Evolutionary conservation across 352 stramenopile genomes (phyloP).

Genomic region (Phytopythium helicoides): DNA sequence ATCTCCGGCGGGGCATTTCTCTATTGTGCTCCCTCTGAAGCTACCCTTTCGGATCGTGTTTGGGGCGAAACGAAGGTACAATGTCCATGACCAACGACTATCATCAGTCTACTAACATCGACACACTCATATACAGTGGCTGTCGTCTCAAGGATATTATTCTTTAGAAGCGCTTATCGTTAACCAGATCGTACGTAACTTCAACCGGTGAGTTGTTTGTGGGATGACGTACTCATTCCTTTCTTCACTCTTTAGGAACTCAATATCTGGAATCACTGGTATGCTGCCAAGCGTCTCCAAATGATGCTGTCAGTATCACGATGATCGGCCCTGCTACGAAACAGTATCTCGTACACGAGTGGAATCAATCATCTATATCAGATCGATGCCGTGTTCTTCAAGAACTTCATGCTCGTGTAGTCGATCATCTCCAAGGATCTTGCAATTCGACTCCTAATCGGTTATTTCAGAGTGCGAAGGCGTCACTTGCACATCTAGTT

Average conservation of each 20-base stretch:
- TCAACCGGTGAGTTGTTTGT: no score
- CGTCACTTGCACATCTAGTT: slow-evolving; percentile 17
- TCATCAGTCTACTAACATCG: neutral
- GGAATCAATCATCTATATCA: slow-evolving; percentile 19
- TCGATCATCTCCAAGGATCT: slow-evolving; percentile 12
- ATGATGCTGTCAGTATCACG: slow-evolving; percentile 25
- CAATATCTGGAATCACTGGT: slow-evolving; percentile 64
- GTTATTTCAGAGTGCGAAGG: slow-evolving; percentile 1
- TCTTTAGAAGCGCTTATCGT: slow-evolving; percentile 60
- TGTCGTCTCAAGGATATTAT: slow-evolving; percentile 58
- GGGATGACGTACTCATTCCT: no score
- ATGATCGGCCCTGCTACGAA: slow-evolving; percentile 49
- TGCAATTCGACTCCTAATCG: neutral
- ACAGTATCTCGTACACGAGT: slow-evolving; percentile 43
- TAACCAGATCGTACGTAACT: slow-evolving; percentile 67
- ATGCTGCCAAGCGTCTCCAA: slow-evolving; percentile 24
- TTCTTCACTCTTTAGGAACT: slow-evolving; percentile 50
- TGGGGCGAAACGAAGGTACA: slow-evolving; percentile 53
- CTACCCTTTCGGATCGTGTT: slow-evolving; percentile 23
- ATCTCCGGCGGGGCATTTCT: slow-evolving; percentile 64
- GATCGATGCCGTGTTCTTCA: slow-evolving; percentile 12
- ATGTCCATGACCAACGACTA: slow-evolving; percentile 5
- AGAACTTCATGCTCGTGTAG: slow-evolving; percentile 8
- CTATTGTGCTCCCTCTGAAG: slow-evolving; percentile 26
- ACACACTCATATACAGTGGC: slow-evolving; percentile 38